These are phyloP conservation scores for Dorcoceras hygrometricum DNA, from an alignment of 257 asterid genomes.

Conservation along the genomic window DNA sequence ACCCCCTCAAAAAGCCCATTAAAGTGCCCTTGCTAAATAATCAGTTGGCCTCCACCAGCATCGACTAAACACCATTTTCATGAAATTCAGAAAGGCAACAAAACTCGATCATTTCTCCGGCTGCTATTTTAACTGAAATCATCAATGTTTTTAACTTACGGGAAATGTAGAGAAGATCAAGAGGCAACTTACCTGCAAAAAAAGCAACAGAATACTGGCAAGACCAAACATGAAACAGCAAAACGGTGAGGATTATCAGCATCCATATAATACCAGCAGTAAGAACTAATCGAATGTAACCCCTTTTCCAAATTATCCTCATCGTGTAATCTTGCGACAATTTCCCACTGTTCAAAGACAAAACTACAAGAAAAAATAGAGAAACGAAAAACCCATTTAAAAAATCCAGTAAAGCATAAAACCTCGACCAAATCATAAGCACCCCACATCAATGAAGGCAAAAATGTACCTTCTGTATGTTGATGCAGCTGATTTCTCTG, in stretches of 20 bases:
- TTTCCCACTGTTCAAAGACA: constrained; percentile 29
- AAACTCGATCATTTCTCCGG: background rate
- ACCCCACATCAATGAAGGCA: background rate
- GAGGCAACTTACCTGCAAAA: constrained; percentile 35
- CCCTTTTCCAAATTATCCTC: constrained; percentile 47
- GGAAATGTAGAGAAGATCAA: background rate
- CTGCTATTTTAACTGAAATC: background rate
- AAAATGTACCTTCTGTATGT: constrained; percentile 26
- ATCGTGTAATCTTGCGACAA: constrained; percentile 30
- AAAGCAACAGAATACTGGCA: constrained; percentile 45
- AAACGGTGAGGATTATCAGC: constrained; percentile 35
- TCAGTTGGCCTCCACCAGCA: background rate
- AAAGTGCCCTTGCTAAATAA: background rate
- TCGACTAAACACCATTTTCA: background rate
- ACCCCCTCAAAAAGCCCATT: background rate
- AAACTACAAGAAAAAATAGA: background rate
- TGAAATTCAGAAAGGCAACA: background rate
- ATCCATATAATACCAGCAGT: constrained; percentile 49
- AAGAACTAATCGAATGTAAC: constrained; percentile 40
- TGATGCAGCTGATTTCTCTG: constrained; percentile 27
- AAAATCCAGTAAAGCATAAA: background rate
- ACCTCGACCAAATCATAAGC: background rate
- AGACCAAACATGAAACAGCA: constrained; percentile 46
- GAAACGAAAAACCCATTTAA: background rate
- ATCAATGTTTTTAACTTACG: background rate